Base-by-base conservation (phyloP, 177 flowering plant species). In the Tripterygium wilfordii region DNA sequence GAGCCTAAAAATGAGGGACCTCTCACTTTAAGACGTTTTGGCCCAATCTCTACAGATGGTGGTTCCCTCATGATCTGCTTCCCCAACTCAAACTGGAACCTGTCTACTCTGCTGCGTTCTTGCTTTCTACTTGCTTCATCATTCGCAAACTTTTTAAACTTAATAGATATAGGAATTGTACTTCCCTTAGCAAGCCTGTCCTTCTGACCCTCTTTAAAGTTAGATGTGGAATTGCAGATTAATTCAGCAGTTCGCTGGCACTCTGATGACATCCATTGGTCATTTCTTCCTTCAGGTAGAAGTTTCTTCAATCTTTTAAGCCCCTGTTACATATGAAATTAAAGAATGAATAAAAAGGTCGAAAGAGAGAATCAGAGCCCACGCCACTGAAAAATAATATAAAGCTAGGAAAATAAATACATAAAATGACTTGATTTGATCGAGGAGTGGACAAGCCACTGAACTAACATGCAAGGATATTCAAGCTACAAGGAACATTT, bases 251-350 rank as follows among this genome's bases (percentile, higher is more conserved):
- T 15, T 23, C 29, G 2, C 17, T n/a, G 1, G 43, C 45, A 42
- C 25, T 60, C 68, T 10, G 67, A 44, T 30, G 63, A 42, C 26
- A 48, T 45, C 48, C 45, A 24, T 36, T 59, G 77, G 50, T 54
- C 70, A 41, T 24, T 36, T 46, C 70, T 68, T 64, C 60, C 71
- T 19, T 70, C 76, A 14, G 66, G 53, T 31, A 64, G 70, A 30
- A 62, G 57, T 58, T 71, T 84, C 75, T 76, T 86, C 45, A 90
- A 58, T 55, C 88, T 66, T 52, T 78, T 87, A 24, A 72, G 68
- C 51, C 83, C 85, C 97, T 90, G 75, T 10, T 22, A 5, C n/a
- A n/a, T n/a, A n/a, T n/a, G n/a, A n/a, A n/a, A n/a, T n/a, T n/a
- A n/a, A n/a, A n/a, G 14, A 1, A 24, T 10, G 8, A 28, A 41